phyloP scores from a whole-genome alignment of 2,329 filamentous ascomycete species.

The Pseudocercospora crystallina region DNA sequence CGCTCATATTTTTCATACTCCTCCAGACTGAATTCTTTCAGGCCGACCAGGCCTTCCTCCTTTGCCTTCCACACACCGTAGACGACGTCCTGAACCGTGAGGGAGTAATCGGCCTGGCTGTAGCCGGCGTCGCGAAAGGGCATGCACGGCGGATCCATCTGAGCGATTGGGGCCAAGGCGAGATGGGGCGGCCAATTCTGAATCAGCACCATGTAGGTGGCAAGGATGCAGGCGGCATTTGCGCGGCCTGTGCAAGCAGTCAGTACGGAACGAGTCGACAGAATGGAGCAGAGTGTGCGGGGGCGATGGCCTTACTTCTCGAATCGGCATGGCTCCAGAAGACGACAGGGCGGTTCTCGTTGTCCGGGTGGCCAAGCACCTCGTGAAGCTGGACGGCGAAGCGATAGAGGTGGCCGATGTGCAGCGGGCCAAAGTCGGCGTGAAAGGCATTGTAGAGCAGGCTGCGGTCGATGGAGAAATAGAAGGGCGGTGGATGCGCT shows the following conservation, averaged over 20 bases:
- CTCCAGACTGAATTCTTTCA: conserved; percentile 93
- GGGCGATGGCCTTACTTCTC: conserved; percentile 63
- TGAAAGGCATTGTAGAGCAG: conserved; percentile 98
- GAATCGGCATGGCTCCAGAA: conserved; percentile 95
- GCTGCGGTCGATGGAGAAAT: conserved; percentile 83
- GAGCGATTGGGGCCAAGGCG: conserved; percentile 90
- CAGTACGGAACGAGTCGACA: conserved; percentile 40
- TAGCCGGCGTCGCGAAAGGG: conserved; percentile 98
- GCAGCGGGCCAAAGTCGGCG: conserved; percentile 94
- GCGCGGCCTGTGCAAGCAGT: conserved; percentile 63
- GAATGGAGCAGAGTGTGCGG: conserved; percentile 8
- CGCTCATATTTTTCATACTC: conserved; percentile 96
- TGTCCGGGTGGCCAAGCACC: conserved; percentile 85
- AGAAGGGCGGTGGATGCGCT: conserved; percentile 63
- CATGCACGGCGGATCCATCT: conserved; percentile 97
- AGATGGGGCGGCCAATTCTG: conserved; percentile 97
- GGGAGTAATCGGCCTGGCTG: conserved; percentile 93
- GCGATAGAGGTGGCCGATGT: conserved; percentile 95
- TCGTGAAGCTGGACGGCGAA: conserved; percentile 97
- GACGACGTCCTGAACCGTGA: conserved; percentile 95
- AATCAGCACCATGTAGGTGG: conserved; percentile 98
- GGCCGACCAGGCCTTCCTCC: conserved; percentile 85
- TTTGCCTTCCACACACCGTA: conserved; percentile 99
- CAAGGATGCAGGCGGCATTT: conserved; percentile 91
- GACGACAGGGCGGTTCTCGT: conserved; percentile 84